Base-by-base conservation (phyloP, 306 rosid genomes). In the Rosa rugosa region DNA sequence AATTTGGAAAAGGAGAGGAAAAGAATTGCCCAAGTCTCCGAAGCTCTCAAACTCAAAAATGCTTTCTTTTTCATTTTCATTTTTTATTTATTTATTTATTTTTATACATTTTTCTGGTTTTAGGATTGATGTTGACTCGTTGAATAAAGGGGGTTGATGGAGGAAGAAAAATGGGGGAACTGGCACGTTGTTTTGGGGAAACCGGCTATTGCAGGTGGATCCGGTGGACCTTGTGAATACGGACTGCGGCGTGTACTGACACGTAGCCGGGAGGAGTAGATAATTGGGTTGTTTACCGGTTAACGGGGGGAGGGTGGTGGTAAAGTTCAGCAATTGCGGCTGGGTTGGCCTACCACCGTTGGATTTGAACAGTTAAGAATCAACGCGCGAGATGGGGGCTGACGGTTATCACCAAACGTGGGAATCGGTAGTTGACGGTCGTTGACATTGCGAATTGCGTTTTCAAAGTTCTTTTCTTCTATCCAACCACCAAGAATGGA, bases 251-350 rank as follows among this genome's bases (percentile, higher is more conserved):
- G 25, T 5, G 13, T 5, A 20, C 53, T 56, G 75, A 54, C 49
- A 76, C 76, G 69, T 65, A 75, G 79, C 71, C 3, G 12, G 8
- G 2, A 5, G 62, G 16, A 47, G 53, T 70, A 13, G 49, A 27
- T 60, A 49, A 0, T 3, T 23, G 12, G 57, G 49, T 4, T 65
- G 70, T 44, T 67, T 22, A 76, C 79, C 70, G 76, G 79, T 57
- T 22, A 49, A 62, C 18, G 44, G 34, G 60, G 27, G 38, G 44
- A 31, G 60, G 27, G 38, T 56, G 31, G 57, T 25, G 68, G 68
- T 72, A 18, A 67, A 9, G 59, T 71, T 84, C 87, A 77, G 79
- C 76, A 50, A 77, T 77, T 80, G 82, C 87, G 87, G 82, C 84
- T 77, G 69, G 6, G 65, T 6, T 31, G 34, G 73, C 59, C 16